These are phyloP conservation scores for Nemania sp. DNA, from an alignment of 2,329 filamentous ascomycete genomes.

Conservation along the genomic window DNA sequence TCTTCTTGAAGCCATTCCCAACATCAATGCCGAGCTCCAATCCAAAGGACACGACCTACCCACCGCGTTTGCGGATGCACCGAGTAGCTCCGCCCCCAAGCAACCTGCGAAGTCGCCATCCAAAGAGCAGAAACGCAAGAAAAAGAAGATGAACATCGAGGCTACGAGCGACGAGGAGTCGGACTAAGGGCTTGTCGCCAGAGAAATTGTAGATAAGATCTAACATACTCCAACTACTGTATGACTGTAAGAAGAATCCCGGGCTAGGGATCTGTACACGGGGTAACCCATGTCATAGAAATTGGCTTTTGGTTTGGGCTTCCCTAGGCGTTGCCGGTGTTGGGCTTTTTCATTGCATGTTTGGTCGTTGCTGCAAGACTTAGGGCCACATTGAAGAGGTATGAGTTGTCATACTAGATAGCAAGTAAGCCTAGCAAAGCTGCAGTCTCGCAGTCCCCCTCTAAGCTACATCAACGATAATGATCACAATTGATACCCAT, in stretches of 20 bases:
- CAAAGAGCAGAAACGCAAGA: slow-evolving; percentile 53
- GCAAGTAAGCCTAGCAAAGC: neutral
- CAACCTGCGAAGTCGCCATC: slow-evolving; percentile 47
- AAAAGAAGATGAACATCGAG: slow-evolving; percentile 69
- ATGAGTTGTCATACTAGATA: slow-evolving; percentile 1
- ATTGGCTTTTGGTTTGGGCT: slow-evolving; percentile 13
- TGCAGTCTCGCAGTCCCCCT: neutral
- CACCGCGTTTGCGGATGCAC: slow-evolving; percentile 50
- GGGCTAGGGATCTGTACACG: neutral
- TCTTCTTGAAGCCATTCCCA: slow-evolving; percentile 67
- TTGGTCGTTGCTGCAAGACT: slow-evolving; percentile 2
- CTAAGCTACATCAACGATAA: slow-evolving; percentile 15
- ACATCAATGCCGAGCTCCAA: slow-evolving; percentile 68
- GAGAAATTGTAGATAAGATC: neutral
- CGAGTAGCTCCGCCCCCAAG: slow-evolving; percentile 23
- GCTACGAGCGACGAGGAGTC: slow-evolving; percentile 71
- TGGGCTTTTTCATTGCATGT: slow-evolving; percentile 19
- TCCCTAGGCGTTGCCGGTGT: slow-evolving; percentile 10
- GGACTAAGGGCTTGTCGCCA: slow-evolving; percentile 45
- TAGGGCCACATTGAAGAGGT: neutral
- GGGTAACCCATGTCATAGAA: neutral
- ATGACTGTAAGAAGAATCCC: neutral
- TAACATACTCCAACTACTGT: neutral
- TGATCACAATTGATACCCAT: slow-evolving; percentile 38
- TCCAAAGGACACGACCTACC: slow-evolving; percentile 60